A percentile compares a stretch with the other conserved stretches of the same genome.
These are phyloP conservation scores for Calonectria henricotiae DNA, from an alignment of 2,329 filamentous ascomycete genomes.

Conservation along the genomic window DNA sequence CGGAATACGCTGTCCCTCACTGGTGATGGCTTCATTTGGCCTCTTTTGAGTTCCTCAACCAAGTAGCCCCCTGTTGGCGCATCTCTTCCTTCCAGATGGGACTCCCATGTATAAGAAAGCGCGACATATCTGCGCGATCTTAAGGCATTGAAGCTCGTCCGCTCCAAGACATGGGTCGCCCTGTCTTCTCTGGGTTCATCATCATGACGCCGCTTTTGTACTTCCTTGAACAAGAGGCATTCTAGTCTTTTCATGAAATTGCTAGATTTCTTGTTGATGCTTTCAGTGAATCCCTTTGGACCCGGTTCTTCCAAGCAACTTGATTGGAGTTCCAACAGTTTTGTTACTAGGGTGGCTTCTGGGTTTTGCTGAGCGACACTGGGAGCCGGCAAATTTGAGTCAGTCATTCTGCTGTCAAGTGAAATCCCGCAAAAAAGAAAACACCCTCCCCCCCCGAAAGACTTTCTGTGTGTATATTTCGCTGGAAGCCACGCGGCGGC, in stretches of 20 bases:
- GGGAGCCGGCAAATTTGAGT: not conserved
- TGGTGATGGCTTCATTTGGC: conserved; percentile 12
- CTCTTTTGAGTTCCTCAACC: not conserved
- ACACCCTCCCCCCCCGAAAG: no score
- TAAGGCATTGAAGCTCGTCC: conserved; percentile 3
- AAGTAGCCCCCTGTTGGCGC: not conserved
- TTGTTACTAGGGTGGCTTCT: not conserved
- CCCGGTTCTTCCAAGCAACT: conserved; percentile 14
- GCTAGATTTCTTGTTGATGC: conserved; percentile 1
- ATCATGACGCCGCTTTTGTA: conserved; percentile 1
- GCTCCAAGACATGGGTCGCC: not conserved
- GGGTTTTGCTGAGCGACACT: not conserved
- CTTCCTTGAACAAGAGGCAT: not conserved
- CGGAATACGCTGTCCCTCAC: conserved; percentile 20
- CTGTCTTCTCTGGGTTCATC: not conserved
- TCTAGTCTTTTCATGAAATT: conserved; percentile 11
- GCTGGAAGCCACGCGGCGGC: not conserved
- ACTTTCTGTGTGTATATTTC: not conserved
- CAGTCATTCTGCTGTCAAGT: not conserved
- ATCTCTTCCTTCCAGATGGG: not conserved
- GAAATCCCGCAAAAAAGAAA: no score
- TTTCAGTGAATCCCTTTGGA: not conserved
- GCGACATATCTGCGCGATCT: conserved; percentile 12
- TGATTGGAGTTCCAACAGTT: conserved; percentile 15
- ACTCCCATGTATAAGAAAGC: conserved; percentile 16